Evolutionary conservation across 2,329 filamentous ascomycete species (phyloP), one percentile per base, ranked within the genome.

Genomic region (Lomentospora prolificans): DNA sequence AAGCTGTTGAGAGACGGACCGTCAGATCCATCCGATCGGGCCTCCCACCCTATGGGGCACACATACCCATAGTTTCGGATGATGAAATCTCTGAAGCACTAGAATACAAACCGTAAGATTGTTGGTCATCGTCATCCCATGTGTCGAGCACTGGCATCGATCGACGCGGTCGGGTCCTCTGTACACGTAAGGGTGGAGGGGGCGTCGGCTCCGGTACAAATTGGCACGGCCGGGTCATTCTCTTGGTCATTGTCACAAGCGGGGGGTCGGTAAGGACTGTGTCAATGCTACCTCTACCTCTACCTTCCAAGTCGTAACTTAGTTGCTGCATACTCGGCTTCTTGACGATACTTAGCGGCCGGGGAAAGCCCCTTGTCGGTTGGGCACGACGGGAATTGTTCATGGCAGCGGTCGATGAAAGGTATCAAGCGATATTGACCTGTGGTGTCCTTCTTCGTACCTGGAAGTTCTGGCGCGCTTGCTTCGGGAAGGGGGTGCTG

Each of bases 261-360:
- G 50, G 48, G 10, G 28, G 22, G 19, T 51, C 25, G 17, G 39
- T n/a, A n/a, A 5, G n/a, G 39, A 22, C 7, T 19, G 48, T 25
- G 1, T 19, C 25, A 14, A n/a, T 10, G 36, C 25, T 48, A 39
- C 28, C 5, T 6, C 9, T 3, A 30, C 25, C 30, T 25, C 24
- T 25, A 25, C 28, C 31, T n/a, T 25, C 30, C 51, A 36, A 54
- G 2, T 7, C 25, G 9, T 27, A 6, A 4, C 24, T 36, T 3
- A 19, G 17, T 2, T 27, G 14, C 10, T 12, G 24, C 52, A 39
- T 25, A 14, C 46, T 41, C 10, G 3, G 4, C 27, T 28, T 50
- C 46, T 55, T 55, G 7, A 56, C 50, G 14, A 56, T 53, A 12
- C 27, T 41, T n/a, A 56, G 14, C 14, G 55, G 55, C 10, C n/a